Conservation (phyloP, 1,139 yeast species). For the Pichia sp. region DNA sequence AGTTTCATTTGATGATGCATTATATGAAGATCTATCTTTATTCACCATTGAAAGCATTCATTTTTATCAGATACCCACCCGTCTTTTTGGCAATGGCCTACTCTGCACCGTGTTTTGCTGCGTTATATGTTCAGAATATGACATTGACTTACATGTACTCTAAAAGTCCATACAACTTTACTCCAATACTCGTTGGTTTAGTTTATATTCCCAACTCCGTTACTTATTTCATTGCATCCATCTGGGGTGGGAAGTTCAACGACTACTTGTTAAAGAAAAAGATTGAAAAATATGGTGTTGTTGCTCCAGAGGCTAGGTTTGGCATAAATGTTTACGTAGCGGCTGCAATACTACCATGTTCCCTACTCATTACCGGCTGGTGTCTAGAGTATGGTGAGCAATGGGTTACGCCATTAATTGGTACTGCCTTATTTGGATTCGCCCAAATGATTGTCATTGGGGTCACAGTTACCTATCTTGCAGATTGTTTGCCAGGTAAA, state of each 20-base stretch:
- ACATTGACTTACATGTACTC: constrained; percentile 64
- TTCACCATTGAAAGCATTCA: constrained; percentile 48
- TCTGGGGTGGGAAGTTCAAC: constrained; percentile 76
- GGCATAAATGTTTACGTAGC: constrained; percentile 73
- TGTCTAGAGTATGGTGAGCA: constrained; percentile 58
- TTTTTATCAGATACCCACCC: constrained; percentile 64
- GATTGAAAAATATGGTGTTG: constrained; percentile 53
- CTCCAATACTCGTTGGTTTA: constrained; percentile 63
- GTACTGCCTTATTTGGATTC: constrained; percentile 77
- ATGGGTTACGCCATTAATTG: constrained; percentile 76
- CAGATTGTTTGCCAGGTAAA: constrained; percentile 80
- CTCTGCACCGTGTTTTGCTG: constrained; percentile 65
- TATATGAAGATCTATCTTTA: constrained; percentile 39
- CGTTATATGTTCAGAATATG: constrained; percentile 70
- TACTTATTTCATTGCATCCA: constrained; percentile 67
- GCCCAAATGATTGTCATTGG: constrained; percentile 84
- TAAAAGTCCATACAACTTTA: constrained; percentile 64
- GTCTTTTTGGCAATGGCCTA: constrained; percentile 60
- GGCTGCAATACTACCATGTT: constrained; percentile 55
- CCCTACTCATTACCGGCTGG: constrained; percentile 80
- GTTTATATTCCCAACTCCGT: constrained; percentile 81
- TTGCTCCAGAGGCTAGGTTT: constrained; percentile 73
- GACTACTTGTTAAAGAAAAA: constrained; percentile 56
- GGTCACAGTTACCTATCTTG: constrained; percentile 73
- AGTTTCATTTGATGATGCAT: constrained; percentile 21